phyloP scores from a whole-genome alignment of 441 rosid genomes.

The Brassica hybrid region DNA sequence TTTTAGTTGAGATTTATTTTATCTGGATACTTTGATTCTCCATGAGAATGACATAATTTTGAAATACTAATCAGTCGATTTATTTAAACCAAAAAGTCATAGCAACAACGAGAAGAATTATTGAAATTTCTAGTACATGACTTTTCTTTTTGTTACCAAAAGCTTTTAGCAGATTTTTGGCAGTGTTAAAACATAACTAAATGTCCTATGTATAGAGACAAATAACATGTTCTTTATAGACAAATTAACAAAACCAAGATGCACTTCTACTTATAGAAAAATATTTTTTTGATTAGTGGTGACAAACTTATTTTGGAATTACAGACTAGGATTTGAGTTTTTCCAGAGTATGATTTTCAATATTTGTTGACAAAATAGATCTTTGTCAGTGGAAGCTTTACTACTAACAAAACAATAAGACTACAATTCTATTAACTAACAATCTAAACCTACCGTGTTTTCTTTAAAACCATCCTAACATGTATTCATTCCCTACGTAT shows the following conservation, averaged over 20 bases:
- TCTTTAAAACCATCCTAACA: not conserved
- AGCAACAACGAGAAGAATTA: not conserved
- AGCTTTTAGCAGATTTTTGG: not conserved
- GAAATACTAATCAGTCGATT: slow-evolving; percentile 16
- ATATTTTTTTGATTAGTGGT: not conserved
- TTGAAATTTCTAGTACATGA: slow-evolving; percentile 4
- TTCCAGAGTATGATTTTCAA: not conserved
- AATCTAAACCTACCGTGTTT: slow-evolving; percentile 6
- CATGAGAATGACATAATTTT: slow-evolving; percentile 20
- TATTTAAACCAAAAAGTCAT: slow-evolving; percentile 25
- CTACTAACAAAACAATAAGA: not conserved
- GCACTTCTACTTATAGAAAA: not conserved
- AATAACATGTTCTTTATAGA: not conserved
- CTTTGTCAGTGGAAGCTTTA: not conserved
- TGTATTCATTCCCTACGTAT: slow-evolving; percentile 1
- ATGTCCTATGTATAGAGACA: slow-evolving; percentile 5
- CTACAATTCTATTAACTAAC: not conserved
- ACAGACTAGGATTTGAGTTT: slow-evolving; percentile 3
- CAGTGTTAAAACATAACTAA: not conserved
- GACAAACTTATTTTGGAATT: not conserved
- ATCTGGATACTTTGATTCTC: slow-evolving; percentile 24
- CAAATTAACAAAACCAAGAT: not conserved
- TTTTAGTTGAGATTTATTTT: slow-evolving; percentile 8
- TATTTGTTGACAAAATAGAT: not conserved
- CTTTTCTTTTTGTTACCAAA: not conserved